Conservation (phyloP, 2,329 filamentous ascomycete species). For the Hypoxylon sp. region DNA sequence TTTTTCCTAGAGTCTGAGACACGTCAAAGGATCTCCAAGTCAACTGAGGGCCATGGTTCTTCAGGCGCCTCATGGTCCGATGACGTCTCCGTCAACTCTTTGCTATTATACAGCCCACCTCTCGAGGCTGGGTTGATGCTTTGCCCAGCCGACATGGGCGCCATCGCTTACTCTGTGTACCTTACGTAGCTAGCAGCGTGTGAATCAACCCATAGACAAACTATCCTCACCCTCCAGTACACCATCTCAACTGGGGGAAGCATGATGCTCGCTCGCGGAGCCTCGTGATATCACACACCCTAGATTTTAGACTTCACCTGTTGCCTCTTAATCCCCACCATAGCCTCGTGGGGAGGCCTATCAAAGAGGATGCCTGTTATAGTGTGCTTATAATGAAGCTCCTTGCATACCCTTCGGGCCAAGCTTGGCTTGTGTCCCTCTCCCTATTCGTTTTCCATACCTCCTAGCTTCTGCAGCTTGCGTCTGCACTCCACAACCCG, state of each 20-base stretch:
- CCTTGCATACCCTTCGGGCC: constrained; percentile 40
- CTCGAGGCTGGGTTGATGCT: constrained; percentile 27
- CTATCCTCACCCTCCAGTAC: constrained; percentile 27
- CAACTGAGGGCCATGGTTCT: constrained; percentile 34
- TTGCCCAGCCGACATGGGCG: constrained; percentile 16
- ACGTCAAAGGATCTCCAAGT: constrained; percentile 27
- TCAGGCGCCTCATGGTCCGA: constrained; percentile 30
- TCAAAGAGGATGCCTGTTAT: constrained; percentile 43
- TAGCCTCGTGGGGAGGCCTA: constrained; percentile 50
- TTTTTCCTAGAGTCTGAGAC: constrained; percentile 37
- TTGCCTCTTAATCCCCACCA: constrained; percentile 24
- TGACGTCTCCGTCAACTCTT: constrained; percentile 34
- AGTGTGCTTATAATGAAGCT: constrained; percentile 48
- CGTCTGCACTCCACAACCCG: constrained; percentile 42
- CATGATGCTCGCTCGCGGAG: constrained; percentile 37
- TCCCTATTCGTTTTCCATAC: constrained; percentile 46
- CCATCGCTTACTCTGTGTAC: constrained; percentile 22
- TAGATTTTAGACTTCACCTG: constrained; percentile 39
- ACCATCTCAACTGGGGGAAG: constrained; percentile 27
- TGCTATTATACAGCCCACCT: constrained; percentile 28
- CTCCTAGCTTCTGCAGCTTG: constrained; percentile 47
- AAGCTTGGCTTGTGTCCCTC: constrained; percentile 41
- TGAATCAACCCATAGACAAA: constrained; percentile 20
- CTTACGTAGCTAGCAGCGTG: not conserved
- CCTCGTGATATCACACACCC: constrained; percentile 37